These are phyloP conservation scores for Chenopodium album DNA, from an alignment of 148 eudicot species.

Conservation along the genomic window DNA sequence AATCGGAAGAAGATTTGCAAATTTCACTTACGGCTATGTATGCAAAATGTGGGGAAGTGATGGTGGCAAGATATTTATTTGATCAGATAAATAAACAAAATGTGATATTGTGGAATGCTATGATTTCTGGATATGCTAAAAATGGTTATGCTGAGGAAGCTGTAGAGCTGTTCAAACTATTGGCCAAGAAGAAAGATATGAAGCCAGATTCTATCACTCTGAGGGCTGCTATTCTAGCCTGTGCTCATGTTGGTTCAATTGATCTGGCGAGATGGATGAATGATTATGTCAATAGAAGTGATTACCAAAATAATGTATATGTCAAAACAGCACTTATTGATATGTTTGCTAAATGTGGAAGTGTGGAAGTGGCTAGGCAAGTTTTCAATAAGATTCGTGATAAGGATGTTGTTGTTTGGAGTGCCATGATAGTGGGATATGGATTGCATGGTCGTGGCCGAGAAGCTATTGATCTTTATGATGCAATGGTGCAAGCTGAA, in stretches of 20 bases:
- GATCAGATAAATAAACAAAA: slow-evolving; percentile 24
- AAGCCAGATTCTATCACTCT: slow-evolving; percentile 56
- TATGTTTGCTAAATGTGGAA: slow-evolving; percentile 76
- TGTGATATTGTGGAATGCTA: slow-evolving; percentile 41
- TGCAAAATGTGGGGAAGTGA: slow-evolving; percentile 60
- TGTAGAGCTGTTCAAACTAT: slow-evolving; percentile 43
- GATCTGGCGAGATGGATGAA: slow-evolving; percentile 54
- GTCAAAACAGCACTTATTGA: slow-evolving; percentile 50
- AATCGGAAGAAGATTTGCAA: slow-evolving; percentile 54
- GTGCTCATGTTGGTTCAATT: neutral
- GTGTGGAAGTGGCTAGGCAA: slow-evolving; percentile 50
- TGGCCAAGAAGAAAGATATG: slow-evolving; percentile 36
- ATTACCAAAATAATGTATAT: slow-evolving; percentile 33
- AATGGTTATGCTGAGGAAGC: slow-evolving; percentile 60
- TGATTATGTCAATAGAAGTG: slow-evolving; percentile 32
- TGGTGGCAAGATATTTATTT: too few relatives aligned
- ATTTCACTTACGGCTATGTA: slow-evolving; percentile 62
- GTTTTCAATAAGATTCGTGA: slow-evolving; percentile 40
- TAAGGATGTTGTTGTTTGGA: slow-evolving; percentile 71
- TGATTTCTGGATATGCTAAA: slow-evolving; percentile 56
- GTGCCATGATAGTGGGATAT: slow-evolving; percentile 76
- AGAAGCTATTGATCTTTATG: slow-evolving; percentile 62
- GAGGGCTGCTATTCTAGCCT: slow-evolving; percentile 46
- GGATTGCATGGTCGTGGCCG: slow-evolving; percentile 59
- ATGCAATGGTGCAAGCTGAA: slow-evolving; percentile 43